phyloP scores from a whole-genome alignment of 805 yeast genomes.

The Barnettozyma sp. region DNA sequence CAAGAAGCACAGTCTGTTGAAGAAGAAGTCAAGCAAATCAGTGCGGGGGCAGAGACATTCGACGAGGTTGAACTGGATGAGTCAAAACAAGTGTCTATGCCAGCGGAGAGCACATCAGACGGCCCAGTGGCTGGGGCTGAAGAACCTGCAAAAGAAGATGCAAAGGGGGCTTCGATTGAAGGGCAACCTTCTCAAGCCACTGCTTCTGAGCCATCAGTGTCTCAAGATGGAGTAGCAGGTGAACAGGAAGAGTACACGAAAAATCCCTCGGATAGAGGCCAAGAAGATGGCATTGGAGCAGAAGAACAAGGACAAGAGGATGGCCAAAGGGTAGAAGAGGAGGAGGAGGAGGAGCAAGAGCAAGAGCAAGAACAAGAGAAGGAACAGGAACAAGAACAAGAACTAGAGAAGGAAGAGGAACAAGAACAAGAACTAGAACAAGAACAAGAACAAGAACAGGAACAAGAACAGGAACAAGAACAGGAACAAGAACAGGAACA shows the following conservation, averaged over 20 bases:
- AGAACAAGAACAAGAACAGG: too few relatives aligned
- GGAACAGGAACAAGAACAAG: too few relatives aligned
- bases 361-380: conserved; percentile 13
- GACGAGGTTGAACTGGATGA: conserved; percentile 5
- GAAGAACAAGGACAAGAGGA: conserved; percentile 15
- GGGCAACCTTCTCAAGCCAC: not conserved
- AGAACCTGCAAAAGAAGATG: conserved; percentile 5
- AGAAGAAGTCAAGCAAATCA: conserved; percentile 10
- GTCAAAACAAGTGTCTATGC: not conserved
- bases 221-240: not conserved
- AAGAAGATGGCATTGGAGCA: conserved; percentile 15
- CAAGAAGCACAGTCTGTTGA: not conserved
- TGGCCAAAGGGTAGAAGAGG: conserved; percentile 18
- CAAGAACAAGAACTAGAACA: conserved; percentile 6
- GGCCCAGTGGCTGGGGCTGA: conserved; percentile 3
- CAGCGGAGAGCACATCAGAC: not conserved
- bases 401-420: too few relatives aligned
- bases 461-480: conserved; percentile 7
- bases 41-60: conserved; percentile 1
- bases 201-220: not conserved
- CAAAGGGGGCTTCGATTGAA: conserved; percentile 1
- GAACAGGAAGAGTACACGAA: conserved; percentile 10
- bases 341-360: conserved; percentile 9
- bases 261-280: not conserved
- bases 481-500: conserved; percentile 11